A percentile compares a stretch with the other conserved stretches of the same genome.
These are phyloP conservation scores for Begonia masoniana DNA, from an alignment of 306 rosid species.

Conservation along the genomic window DNA sequence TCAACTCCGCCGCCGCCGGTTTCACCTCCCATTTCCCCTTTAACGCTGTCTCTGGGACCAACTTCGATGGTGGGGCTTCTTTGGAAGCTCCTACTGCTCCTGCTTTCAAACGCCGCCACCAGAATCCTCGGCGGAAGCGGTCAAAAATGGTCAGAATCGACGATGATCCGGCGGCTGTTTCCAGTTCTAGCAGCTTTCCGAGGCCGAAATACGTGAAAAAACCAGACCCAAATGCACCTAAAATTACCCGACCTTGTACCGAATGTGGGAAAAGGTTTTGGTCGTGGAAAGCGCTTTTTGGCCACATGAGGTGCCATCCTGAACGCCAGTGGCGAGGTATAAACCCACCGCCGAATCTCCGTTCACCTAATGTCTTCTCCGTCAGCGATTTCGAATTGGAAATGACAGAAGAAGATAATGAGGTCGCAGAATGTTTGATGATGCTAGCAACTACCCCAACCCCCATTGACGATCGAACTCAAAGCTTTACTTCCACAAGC, in stretches of 20 bases:
- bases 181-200: neutral
- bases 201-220: conserved; percentile 20
- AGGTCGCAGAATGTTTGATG: conserved; percentile 46
- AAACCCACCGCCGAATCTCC: conserved; percentile 44
- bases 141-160: conserved; percentile 10
- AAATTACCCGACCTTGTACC: conserved; percentile 36
- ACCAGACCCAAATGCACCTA: conserved; percentile 24
- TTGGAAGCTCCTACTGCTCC: neutral
- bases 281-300: conserved; percentile 80
- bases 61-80: neutral
- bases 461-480: neutral
- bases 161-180: neutral
- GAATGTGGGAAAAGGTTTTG: conserved; percentile 81
- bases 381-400: neutral
- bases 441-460: conserved; percentile 27
- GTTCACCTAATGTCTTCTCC: neutral
- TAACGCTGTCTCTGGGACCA: neutral
- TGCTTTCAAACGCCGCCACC: neutral
- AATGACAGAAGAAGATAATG: conserved; percentile 35
- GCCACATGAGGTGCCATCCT: conserved; percentile 94
- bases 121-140: conserved; percentile 28
- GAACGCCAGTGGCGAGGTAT: conserved; percentile 88
- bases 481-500: neutral
- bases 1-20: neutral
- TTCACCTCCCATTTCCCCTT: neutral